Evolutionary conservation across 83 land plant species (phyloP), one percentile per base, ranked within the genome.

Genomic region (Picea engelmannii): DNA sequence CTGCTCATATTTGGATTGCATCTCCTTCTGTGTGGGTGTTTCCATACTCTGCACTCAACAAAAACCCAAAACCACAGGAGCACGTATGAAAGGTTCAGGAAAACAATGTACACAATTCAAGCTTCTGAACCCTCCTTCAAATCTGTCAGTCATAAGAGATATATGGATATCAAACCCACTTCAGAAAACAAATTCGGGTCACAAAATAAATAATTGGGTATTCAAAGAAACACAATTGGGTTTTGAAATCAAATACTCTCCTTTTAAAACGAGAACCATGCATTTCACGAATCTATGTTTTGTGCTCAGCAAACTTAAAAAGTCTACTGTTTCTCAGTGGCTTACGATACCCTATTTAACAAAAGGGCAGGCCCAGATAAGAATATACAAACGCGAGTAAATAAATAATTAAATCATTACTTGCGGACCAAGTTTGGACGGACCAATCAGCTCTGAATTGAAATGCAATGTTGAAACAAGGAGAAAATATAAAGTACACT

Each of bases 71-170:
- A 35, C 73, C 44, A 35, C 76, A 73, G 55, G 18, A 20, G 55
- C 4, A 44, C 24, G 47, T 16, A 44, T 73, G 55, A 73, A 73
- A 73, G 12, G 42, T 20, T 2, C 38, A 18, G 76, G 24, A 44
- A 47, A 73, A 17, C 11, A 73, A n/a, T n/a, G 76, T 23, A 44
- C 76, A 47, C 49, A 38, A 73, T 73, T 73, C 58, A 73, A 69
- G 3, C 76, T 73, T 18, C 13, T 40, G 13, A 73, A 73, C 47
- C 58, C 4, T 73, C 6, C 76, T 73, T 73, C 76, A 73, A 44
- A 40, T 44, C 42, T 73, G 49, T 47, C 24, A 73, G 47, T 73
- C 25, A n/a, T 10, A n/a, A 20, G 58, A 8, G 13, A n/a, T 18
- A 8, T 52, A 73, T 21, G 13, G 10, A 10, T 73, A 18, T 21